Evolutionary conservation across 768 basidiomycete genomes (phyloP).

Genomic region (Auricularia heimuer): DNA sequence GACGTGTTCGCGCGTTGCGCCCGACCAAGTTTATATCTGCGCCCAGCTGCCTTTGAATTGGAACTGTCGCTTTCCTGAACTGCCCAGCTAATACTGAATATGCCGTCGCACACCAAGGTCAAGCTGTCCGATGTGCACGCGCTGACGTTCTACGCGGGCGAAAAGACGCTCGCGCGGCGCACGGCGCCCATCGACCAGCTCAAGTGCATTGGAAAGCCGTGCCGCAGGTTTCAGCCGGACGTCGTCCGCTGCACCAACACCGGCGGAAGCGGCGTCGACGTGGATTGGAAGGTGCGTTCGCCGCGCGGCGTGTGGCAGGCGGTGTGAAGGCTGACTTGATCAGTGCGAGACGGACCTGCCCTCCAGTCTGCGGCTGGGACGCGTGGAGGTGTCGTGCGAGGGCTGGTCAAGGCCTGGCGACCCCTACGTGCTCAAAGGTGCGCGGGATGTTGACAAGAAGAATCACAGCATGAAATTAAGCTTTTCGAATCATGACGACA

Average conservation of each 20-base stretch:
- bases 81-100: background rate
- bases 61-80: background rate
- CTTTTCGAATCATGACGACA: conserved; percentile 18
- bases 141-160: conserved; percentile 68
- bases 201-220: conserved; percentile 69
- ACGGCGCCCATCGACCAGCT: conserved; percentile 67
- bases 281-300: conserved; percentile 78
- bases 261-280: conserved; percentile 65
- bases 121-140: conserved; percentile 63
- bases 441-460: conserved; percentile 8
- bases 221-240: conserved; percentile 68
- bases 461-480: background rate
- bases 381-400: conserved; percentile 82
- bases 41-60: background rate
- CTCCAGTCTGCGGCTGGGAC: conserved; percentile 69
- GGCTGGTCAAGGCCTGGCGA: conserved; percentile 83
- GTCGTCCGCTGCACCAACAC: conserved; percentile 77
- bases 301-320: background rate
- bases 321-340: background rate
- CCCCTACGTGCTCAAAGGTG: conserved; percentile 76
- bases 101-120: conserved; percentile 36
- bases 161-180: conserved; percentile 55
- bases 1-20: too few relatives aligned
- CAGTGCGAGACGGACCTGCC: conserved; percentile 90
- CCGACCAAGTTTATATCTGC: background rate